Conservation (phyloP, 179 eudicot species). For the Nepenthes alata region DNA sequence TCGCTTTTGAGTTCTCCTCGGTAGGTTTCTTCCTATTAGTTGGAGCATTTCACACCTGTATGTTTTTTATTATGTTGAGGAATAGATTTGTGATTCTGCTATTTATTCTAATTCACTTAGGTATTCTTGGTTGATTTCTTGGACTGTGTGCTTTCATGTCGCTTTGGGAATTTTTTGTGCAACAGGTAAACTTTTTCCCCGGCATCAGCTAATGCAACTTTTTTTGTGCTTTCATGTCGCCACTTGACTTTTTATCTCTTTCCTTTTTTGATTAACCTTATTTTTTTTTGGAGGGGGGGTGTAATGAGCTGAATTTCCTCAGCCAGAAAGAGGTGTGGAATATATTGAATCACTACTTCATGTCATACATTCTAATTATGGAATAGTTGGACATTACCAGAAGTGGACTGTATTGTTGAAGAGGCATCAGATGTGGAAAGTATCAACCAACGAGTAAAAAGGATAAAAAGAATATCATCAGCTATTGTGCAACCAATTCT, state of each 20-base stretch:
- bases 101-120: constrained; percentile 22
- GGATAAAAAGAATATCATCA: no score
- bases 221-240: not conserved
- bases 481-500: no score
- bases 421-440: no score
- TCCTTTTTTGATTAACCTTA: constrained; percentile 18
- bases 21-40: constrained; percentile 26
- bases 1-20: constrained; percentile 88
- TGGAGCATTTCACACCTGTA: not conserved
- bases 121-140: constrained; percentile 79
- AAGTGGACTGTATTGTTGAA: no score
- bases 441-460: no score
- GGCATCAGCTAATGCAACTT: not conserved
- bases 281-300: no score
- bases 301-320: no score
- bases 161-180: constrained; percentile 95
- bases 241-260: not conserved
- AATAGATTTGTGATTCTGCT: not conserved
- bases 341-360: no score
- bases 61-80: not conserved
- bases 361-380: no score
- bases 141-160: constrained; percentile 81
- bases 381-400: no score
- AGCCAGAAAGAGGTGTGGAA: no score
- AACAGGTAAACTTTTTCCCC: constrained; percentile 47